Base-by-base conservation (phyloP, 2,329 filamentous ascomycete genomes). In the Didymella arachidicola region DNA sequence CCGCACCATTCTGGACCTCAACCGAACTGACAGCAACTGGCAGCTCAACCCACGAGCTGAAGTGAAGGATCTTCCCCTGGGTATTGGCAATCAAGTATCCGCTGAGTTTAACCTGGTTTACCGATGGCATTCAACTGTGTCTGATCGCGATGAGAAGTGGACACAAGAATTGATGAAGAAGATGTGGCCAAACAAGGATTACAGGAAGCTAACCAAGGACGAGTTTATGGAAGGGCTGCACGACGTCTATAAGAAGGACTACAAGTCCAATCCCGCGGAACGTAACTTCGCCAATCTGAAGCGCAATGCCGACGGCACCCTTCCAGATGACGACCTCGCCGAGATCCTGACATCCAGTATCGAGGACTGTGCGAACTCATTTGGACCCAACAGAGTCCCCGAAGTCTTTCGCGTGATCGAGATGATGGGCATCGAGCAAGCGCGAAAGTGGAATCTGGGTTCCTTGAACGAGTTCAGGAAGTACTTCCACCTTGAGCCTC, bases 21-120 rank as follows among this genome's bases (percentile, higher is more conserved):
- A 91, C 73, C 82, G 87, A 32, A 86, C 82, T 43, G 89, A 93
- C 71, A 90, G 89, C 2, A 89, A 88, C 3, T 96, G 91, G 91
- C 92, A 89, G 1, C 82, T 96, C 29, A 91, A 95, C 68, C 92
- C 91, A 1, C 84, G 92, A 25, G 84, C 86, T 12, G 86, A 90
- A 65, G 89, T 88, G 76, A 81, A 82, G 30, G 76, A 83, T 2
- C 84, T 89, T 0, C 86, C 90, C 43, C 83, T 87, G 25, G 92
- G 91, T 41, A 86, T 90, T 0, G 92, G 92, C 49, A 96, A 95
- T 69, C 87, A 90, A 64, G 91, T 94, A 5, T 94, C 91, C 0
- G 91, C 90, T 3, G 92, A 96, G 79, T 96, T 96, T 82, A 96
- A 95, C 72, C 82, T 96, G 10, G 89, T 90, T 65, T 96, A 96